These are phyloP conservation scores for Colletotrichum falcatum DNA, from an alignment of 2,329 filamentous ascomycete genomes.

Conservation along the genomic window DNA sequence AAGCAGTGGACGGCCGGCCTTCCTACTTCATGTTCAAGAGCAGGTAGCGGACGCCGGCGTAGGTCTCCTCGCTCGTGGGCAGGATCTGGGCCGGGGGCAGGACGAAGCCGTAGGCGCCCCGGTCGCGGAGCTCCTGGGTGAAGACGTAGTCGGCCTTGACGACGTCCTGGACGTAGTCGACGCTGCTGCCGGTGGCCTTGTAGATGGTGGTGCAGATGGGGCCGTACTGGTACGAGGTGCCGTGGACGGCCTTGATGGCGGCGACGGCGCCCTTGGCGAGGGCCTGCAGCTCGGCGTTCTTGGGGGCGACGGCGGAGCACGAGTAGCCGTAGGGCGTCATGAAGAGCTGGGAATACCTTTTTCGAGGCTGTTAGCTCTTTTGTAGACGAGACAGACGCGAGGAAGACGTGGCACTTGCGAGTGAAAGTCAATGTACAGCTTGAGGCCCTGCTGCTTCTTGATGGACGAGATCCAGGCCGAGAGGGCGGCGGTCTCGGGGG, in stretches of 20 bases:
- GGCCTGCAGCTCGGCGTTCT: constrained; percentile 60
- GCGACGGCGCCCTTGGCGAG: constrained; percentile 62
- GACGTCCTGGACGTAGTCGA: constrained; percentile 60
- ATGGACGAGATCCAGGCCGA: constrained; percentile 44
- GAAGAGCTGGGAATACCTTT: constrained; percentile 63
- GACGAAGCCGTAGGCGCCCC: constrained; percentile 56
- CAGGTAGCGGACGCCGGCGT: constrained; percentile 70
- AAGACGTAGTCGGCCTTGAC: constrained; percentile 56
- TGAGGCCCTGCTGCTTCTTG: constrained; percentile 55
- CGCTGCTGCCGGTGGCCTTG: constrained; percentile 60
- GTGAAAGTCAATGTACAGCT: constrained; percentile 70
- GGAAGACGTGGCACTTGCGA: constrained; percentile 55
- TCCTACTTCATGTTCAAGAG: constrained; percentile 53
- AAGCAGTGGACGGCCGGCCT: no score
- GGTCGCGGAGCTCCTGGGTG: constrained; percentile 54
- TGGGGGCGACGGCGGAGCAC: constrained; percentile 60
- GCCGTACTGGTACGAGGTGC: constrained; percentile 56
- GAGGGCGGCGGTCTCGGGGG: constrained; percentile 60
- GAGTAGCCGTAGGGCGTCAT: constrained; percentile 70
- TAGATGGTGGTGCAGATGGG: constrained; percentile 73
- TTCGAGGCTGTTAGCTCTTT: no score
- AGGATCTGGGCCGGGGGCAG: constrained; percentile 57
- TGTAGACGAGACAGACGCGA: no score
- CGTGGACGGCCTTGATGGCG: constrained; percentile 61
- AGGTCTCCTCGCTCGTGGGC: constrained; percentile 58